Evolutionary conservation across 306 rosid species (phyloP), one percentile per base, ranked within the genome.

Genomic region (Gynostemma pentaphyllum): DNA sequence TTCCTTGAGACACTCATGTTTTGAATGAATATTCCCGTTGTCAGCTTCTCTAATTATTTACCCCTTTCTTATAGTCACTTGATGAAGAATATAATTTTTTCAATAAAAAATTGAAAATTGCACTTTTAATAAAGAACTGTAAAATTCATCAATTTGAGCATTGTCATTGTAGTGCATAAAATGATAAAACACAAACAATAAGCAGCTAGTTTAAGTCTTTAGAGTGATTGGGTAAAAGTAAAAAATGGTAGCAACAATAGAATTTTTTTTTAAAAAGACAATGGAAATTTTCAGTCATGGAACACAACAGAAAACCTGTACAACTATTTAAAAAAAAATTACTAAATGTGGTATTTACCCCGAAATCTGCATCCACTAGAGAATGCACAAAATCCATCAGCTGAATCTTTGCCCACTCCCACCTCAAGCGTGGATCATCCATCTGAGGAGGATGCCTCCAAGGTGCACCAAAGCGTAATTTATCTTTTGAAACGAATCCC

Each of bases 381-480:
- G 84, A 79, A 72, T 76, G 87, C 61, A 92, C 83, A 72, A 84
- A 94, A 83, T 94, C 95, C 85, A 94, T 82, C 76, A 94, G 73
- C 63, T 88, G 99, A 78, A 86, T 78, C 80, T 75, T 94, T 68
- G 95, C 95, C 97, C 99, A 94, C 65, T 80, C 75, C 78, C 22
- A 51, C 71, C 59, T 47, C 75, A 78, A 68, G 70, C 74, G 68
- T 39, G 90, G 83, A 40, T 88, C 84, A 63, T 75, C 82, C 51
- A 62, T 69, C 2, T 74, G 67, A 32, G 99, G 99, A 21, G 97
- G 97, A 80, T 86, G 90, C 82, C 97, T 88, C 99, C 99, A 94
- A 62, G 99, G 90, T 60, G 99, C 95, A 27, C 97, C 99, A 76
- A 88, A 86, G 39, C 95, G 88, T 71, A 94, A 74, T 77, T 19